A percentile compares a stretch with the other conserved stretches of the same genome.
phyloP scores from a whole-genome alignment of 2,329 filamentous ascomycete genomes.

The Dactylellina drechsleri region DNA sequence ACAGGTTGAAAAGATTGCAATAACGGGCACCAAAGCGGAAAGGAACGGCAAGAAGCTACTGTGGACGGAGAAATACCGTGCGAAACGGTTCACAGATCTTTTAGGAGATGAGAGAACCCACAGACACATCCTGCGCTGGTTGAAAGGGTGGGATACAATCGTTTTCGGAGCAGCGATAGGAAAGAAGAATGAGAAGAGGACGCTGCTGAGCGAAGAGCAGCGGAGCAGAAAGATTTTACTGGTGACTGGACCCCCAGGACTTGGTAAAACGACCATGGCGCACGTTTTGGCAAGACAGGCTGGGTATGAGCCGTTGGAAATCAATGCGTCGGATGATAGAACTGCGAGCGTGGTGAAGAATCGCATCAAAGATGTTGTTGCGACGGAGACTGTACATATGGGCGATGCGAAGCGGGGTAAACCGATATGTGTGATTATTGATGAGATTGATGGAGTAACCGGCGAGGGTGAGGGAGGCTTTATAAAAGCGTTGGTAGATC shows the following conservation, averaged over 20 bases:
- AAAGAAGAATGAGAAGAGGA: conserved; percentile 66
- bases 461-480: conserved; percentile 88
- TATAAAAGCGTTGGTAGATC: conserved; percentile 90
- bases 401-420: conserved; percentile 75
- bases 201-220: conserved; percentile 71
- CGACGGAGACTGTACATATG: conserved; percentile 90
- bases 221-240: conserved; percentile 87
- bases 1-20: conserved; percentile 60
- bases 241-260: conserved; percentile 87
- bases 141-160: conserved; percentile 91
- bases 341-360: conserved; percentile 89
- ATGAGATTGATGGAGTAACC: conserved; percentile 95
- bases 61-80: conserved; percentile 98
- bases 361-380: conserved; percentile 87
- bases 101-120: conserved; percentile 96
- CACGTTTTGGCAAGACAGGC: conserved; percentile 96
- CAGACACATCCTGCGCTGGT: conserved; percentile 86
- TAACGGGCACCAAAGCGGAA: conserved; percentile 56
- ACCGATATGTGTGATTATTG: conserved; percentile 91
- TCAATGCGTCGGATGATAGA: conserved; percentile 96
- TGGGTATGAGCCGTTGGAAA: conserved; percentile 94
- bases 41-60: conserved; percentile 67
- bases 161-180: conserved; percentile 83
- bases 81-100: conserved; percentile 88
- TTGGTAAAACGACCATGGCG: conserved; percentile 95